Evolutionary conservation across 1,139 yeast species (phyloP).

Genomic region (Hyphopichia pseudoburtonii): DNA sequence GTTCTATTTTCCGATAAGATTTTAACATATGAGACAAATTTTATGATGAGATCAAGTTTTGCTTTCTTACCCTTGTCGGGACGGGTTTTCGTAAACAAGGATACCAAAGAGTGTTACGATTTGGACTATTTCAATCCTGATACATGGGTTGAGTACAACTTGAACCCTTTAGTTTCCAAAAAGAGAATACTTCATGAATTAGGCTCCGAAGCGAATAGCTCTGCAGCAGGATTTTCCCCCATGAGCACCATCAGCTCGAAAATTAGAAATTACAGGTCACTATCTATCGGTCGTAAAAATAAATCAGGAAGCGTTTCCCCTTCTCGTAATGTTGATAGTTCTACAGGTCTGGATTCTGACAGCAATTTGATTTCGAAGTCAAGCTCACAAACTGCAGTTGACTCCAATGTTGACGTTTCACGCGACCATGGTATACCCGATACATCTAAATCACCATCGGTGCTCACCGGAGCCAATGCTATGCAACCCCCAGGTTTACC

Average conservation of each 20-base stretch:
- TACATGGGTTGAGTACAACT: conserved; percentile 73
- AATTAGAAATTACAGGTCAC: conserved; percentile 4
- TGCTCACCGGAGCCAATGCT: no score
- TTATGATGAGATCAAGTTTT: conserved; percentile 84
- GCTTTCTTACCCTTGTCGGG: conserved; percentile 77
- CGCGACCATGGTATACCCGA: no score
- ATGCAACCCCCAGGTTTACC: no score
- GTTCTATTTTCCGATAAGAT: conserved; percentile 73
- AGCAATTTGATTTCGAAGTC: no score
- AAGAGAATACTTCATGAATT: conserved; percentile 22
- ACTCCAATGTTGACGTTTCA: no score
- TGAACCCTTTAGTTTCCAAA: conserved; percentile 71
- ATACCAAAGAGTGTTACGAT: conserved; percentile 57
- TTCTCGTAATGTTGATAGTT: no score
- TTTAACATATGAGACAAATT: conserved; percentile 77
- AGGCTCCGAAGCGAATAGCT: background rate
- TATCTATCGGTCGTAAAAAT: conserved; percentile 4
- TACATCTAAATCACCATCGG: no score
- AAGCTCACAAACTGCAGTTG: no score
- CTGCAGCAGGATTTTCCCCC: conserved; percentile 2
- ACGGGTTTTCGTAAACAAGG: conserved; percentile 63
- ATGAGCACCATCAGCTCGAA: conserved; percentile 6
- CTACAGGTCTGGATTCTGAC: no score
- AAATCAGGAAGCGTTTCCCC: conserved; percentile 1
- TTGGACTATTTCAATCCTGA: conserved; percentile 79